phyloP scores from a whole-genome alignment of 495 filamentous ascomycete genomes.

The Talaromyces stipitatus region DNA sequence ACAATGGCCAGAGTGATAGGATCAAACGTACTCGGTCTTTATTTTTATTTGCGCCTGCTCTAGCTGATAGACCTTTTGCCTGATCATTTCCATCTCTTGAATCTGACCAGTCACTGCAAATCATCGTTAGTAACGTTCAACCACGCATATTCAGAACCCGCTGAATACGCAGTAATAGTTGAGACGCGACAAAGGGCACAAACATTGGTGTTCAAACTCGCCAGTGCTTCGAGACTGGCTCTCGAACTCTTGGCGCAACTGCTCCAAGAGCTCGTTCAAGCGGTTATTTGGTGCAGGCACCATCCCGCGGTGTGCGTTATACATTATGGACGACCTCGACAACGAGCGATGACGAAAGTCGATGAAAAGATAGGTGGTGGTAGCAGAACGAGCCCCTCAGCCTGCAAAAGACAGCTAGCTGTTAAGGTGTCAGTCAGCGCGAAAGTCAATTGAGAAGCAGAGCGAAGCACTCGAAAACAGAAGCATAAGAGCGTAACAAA shows the following conservation, averaged over 20 bases:
- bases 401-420: neutral
- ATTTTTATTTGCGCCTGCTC: conserved; percentile 80
- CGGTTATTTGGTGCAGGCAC: conserved; percentile 66
- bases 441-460: neutral
- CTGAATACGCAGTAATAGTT: neutral
- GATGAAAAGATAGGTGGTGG: neutral
- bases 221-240: conserved; percentile 64
- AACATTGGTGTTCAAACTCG: conserved; percentile 86
- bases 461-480: neutral
- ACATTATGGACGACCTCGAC: conserved; percentile 51
- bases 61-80: conserved; percentile 81
- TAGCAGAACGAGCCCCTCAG: neutral
- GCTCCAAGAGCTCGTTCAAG: conserved; percentile 82
- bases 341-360: neutral
- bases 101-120: conserved; percentile 72
- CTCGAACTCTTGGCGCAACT: conserved; percentile 86
- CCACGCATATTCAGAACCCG: neutral
- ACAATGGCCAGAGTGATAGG: neutral
- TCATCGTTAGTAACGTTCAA: conserved; percentile 13
- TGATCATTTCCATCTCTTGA: conserved; percentile 86
- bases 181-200: conserved; percentile 28
- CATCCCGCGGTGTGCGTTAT: conserved; percentile 81
- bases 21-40: conserved; percentile 71
- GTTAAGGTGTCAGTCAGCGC: neutral
- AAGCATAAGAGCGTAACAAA: neutral